A percentile compares a stretch with the other conserved stretches of the same genome.
These are phyloP conservation scores for Coniella lustricola DNA, from an alignment of 2,329 filamentous ascomycete species.

Conservation along the genomic window DNA sequence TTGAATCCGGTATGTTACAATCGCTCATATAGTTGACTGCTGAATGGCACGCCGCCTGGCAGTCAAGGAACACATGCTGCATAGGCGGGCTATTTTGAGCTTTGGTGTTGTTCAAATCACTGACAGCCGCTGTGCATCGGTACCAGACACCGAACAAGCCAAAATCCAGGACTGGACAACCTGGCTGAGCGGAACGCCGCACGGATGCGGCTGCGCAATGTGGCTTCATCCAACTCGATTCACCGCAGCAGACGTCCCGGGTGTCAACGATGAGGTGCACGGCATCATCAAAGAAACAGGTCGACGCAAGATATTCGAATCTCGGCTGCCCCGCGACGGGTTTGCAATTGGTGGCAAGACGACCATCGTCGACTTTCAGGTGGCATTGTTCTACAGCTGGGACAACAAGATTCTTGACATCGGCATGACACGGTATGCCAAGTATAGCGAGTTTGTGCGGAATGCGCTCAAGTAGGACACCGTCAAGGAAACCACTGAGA, in stretches of 20 bases:
- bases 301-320: not conserved
- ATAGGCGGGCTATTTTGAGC: too few relatives aligned
- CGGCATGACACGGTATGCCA: not conserved
- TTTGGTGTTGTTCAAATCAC: not conserved
- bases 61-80: too few relatives aligned
- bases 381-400: not conserved
- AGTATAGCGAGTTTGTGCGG: not conserved
- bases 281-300: conserved; percentile 20
- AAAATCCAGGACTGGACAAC: conserved; percentile 26
- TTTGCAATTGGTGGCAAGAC: conserved; percentile 13
- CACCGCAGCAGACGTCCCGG: conserved; percentile 13
- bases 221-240: conserved; percentile 23
- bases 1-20: not conserved
- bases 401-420: not conserved
- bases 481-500: not conserved
- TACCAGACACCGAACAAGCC: conserved; percentile 18
- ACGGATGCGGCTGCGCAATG: conserved; percentile 24
- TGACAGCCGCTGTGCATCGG: not conserved
- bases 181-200: conserved; percentile 27
- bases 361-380: conserved; percentile 19
- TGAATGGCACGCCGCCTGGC: too few relatives aligned
- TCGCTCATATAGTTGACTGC: not conserved
- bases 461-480: not conserved
- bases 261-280: conserved; percentile 16
- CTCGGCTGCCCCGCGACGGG: conserved; percentile 9